phyloP scores from a whole-genome alignment of 1,284 basidiomycete species.

The Omphalotus olearius region DNA sequence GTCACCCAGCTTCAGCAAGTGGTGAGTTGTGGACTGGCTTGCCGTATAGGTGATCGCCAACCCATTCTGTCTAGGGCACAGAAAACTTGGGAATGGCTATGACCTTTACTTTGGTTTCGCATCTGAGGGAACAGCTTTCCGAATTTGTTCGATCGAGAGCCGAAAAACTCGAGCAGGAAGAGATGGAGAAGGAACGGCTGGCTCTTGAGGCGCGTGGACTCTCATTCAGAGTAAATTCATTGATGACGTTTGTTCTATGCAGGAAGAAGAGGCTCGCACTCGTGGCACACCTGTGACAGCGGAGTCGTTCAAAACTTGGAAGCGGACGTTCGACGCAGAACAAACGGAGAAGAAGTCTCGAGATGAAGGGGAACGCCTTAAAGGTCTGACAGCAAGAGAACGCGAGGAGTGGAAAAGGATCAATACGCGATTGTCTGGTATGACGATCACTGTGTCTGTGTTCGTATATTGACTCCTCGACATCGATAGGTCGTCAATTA shows the following conservation, averaged over 20 bases:
- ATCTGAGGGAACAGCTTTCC: conserved; percentile 79
- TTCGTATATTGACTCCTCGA: background rate
- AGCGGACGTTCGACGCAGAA: conserved; percentile 72
- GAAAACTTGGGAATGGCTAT: conserved; percentile 96
- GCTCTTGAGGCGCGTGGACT: conserved; percentile 62
- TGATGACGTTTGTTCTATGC: conserved; percentile 1
- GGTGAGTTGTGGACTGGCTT: conserved; percentile 42
- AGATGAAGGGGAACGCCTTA: conserved; percentile 83
- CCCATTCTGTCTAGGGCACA: conserved; percentile 54
- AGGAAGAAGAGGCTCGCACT: conserved; percentile 88
- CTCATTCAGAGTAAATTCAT: background rate
- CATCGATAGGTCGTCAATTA: conserved; percentile 75
- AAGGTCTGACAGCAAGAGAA: conserved; percentile 77
- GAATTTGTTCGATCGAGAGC: conserved; percentile 57
- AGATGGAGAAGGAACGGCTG: conserved; percentile 66
- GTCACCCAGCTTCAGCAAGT: conserved; percentile 57
- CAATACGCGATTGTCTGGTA: conserved; percentile 68
- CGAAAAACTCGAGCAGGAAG: conserved; percentile 57
- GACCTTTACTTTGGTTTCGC: conserved; percentile 92
- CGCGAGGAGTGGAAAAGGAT: conserved; percentile 82
- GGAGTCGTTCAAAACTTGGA: conserved; percentile 82
- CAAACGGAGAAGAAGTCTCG: conserved; percentile 51
- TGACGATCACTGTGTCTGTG: conserved; percentile 13
- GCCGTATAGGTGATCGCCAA: background rate
- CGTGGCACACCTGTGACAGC: conserved; percentile 87